Evolutionary conservation across 169 alveolate genomes (phyloP), one percentile per base, ranked within the genome.

Genomic region (Ichthyophthirius multifiliis): DNA sequence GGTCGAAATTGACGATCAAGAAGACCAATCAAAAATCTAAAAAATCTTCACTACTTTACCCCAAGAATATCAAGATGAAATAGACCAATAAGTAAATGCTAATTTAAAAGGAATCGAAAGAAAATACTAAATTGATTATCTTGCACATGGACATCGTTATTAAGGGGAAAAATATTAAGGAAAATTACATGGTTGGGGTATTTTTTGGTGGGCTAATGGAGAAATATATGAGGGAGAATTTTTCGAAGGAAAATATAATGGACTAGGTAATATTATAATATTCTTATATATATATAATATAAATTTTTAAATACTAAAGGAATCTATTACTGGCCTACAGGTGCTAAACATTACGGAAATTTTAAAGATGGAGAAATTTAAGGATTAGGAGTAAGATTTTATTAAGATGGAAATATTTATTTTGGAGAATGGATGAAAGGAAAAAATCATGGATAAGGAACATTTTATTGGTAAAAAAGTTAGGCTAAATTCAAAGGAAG

Each of bases 171-270:
- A 35, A 15, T 18, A 18, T 5, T 2, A 16, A 16, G 77, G 77
- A 2, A 5, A 15, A n/a, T 62, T 62, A 7, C 48, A 67, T 67
- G 77, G 77, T 18, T 67, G 77, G 77, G 77, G 77, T 1, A 37
- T 41, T 39, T 67, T 67, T 67, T 67, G 77, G 77, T 67, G 77
- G 77, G 77, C 77, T 15, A 67, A 67, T 67, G 77, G 77, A 16
- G 77, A 67, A 67, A 37, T 67, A 6, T 67, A 39, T 41, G 77
- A 67, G 30, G 77, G 77, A 67, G 39, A 67, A 20, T 67, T 67
- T 39, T 13, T 67, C 6, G 30, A 34, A 4, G 77, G 77, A 37
- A 37, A 37, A 41, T 39, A 67, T n/a, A 41, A 34, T 34, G 46
- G 46, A 15, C 30, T 32, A 32, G 43, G 43, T 64, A 31, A 63